Evolutionary conservation across 1,284 basidiomycete species (phyloP), one percentile per base, ranked within the genome.

Genomic region (Ceratobasidium sp.): DNA sequence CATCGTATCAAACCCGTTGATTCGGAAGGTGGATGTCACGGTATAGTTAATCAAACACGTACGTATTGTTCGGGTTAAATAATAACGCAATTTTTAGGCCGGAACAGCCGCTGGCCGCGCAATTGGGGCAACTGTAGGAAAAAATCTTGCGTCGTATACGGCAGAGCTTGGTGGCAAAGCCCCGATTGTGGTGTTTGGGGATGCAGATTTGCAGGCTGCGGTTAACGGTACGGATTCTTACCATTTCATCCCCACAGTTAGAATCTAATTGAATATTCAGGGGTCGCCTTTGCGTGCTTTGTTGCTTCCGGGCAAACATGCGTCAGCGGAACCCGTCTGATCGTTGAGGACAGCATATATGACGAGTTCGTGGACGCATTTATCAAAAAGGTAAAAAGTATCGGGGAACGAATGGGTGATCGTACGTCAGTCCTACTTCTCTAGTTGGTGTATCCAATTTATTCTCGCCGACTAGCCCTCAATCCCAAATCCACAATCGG

Each of bases 271-370:
- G 18, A 71, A 12, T 60, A 28, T 23, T 13, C 23, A 72, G 70
- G 70, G 18, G 90, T 89, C 2, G 92, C 93, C 1, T 95, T 95
- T 83, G 92, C 94, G n/a, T 90, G 92, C 0, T 96, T 95, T 81
- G 87, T 95, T 53, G 94, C 94, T 0, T 94, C 94, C 46, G 94
- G 95, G 1, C 94, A 96, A 85, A 95, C 94, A 18, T 95, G 94
- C 80, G 92, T 95, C 26, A 94, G 94, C 3, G 94, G 93, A 28
- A 91, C 94, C 20, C 89, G 94, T 12, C 86, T 95, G 33, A 87
- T 95, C 10, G 85, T 95, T 3, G 93, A 95, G 79, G 89, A 91
- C 56, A 84, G 83, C 10, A 89, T 95, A 70, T 94, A 93, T 81
- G 89, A 93, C 63, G 83, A 85, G 3, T 95, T 95, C 84, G 88